Conservation (phyloP, 2,329 filamentous ascomycete genomes). For the Pyrenochaeta sp. region DNA sequence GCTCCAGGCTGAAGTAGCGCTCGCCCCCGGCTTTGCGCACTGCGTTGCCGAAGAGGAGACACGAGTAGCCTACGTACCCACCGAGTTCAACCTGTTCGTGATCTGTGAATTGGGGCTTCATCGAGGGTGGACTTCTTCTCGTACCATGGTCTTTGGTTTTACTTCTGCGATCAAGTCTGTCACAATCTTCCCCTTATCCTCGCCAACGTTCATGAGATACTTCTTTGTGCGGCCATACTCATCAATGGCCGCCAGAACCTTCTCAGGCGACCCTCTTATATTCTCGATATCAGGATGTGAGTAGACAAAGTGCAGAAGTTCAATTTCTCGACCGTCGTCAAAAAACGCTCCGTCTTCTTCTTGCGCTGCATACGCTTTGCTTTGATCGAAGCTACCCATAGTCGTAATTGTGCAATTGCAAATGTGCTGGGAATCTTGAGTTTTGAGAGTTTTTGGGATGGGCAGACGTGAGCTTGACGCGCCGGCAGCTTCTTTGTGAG, state of each 20-base stretch:
- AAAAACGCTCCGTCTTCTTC: constrained; percentile 54
- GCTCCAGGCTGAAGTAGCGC: constrained; percentile 75
- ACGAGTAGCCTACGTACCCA: constrained; percentile 83
- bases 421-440: too few relatives aligned
- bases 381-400: constrained; percentile 48
- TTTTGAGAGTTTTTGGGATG: constrained; percentile 15
- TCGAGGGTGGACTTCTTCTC: background rate
- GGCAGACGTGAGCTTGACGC: constrained; percentile 25
- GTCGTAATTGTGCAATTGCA: constrained; percentile 22
- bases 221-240: constrained; percentile 70
- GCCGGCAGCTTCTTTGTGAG: constrained; percentile 16
- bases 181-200: constrained; percentile 76
- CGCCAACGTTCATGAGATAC: constrained; percentile 82
- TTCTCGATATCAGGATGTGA: constrained; percentile 66
- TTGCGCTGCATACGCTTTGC: constrained; percentile 57
- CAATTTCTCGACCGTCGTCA: constrained; percentile 77
- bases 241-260: constrained; percentile 74
- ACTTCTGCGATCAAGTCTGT: constrained; percentile 70
- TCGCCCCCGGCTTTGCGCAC: constrained; percentile 69
- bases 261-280: constrained; percentile 68
- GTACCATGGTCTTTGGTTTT: constrained; percentile 71
- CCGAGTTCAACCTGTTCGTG: constrained; percentile 71
- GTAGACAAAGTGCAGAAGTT: constrained; percentile 75
- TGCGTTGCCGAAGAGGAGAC: constrained; percentile 75
- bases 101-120: constrained; percentile 8